Evolutionary conservation across 768 basidiomycete species (phyloP).

Genomic region (Sporobolomyces pararoseus): DNA sequence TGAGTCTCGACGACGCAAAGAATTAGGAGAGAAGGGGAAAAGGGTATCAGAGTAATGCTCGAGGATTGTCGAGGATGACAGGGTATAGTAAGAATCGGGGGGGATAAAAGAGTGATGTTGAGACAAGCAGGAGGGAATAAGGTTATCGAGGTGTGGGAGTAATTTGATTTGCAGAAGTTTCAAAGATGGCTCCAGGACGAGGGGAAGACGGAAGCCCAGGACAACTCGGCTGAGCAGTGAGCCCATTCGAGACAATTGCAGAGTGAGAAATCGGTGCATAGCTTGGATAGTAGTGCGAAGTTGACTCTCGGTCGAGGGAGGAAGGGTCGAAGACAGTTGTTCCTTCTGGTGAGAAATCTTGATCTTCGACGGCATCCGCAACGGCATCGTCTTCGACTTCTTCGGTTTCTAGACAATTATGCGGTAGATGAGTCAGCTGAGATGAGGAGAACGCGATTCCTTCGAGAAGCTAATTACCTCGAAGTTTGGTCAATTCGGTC

Average conservation of each 20-base stretch:
- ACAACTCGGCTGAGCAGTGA: slow-evolving; percentile 8
- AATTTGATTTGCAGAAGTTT: not conserved
- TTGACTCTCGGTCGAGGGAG: not conserved
- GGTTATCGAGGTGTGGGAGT: not conserved
- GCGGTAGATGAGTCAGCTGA: not conserved
- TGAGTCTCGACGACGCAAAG: too few relatives aligned
- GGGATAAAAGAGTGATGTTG: too few relatives aligned
- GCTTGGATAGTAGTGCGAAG: not conserved
- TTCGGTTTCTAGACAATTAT: slow-evolving; percentile 18
- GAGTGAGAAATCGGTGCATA: too few relatives aligned
- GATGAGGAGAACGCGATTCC: not conserved
- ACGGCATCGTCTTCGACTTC: slow-evolving; percentile 10
- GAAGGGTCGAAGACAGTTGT: not conserved
- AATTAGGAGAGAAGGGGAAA: too few relatives aligned
- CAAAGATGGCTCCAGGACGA: slow-evolving; percentile 18
- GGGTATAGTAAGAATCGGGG: too few relatives aligned
- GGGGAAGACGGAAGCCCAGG: slow-evolving; percentile 15
- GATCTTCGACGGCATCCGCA: slow-evolving; percentile 1
- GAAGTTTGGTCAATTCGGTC: slow-evolving; percentile 17
- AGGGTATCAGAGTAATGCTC: too few relatives aligned
- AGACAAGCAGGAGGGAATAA: too few relatives aligned
- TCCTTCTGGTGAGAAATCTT: not conserved
- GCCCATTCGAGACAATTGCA: not conserved
- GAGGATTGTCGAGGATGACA: too few relatives aligned
- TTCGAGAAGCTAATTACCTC: slow-evolving; percentile 7